Conservation (phyloP, 495 filamentous ascomycete genomes). For the Cladorrhinum samala region DNA sequence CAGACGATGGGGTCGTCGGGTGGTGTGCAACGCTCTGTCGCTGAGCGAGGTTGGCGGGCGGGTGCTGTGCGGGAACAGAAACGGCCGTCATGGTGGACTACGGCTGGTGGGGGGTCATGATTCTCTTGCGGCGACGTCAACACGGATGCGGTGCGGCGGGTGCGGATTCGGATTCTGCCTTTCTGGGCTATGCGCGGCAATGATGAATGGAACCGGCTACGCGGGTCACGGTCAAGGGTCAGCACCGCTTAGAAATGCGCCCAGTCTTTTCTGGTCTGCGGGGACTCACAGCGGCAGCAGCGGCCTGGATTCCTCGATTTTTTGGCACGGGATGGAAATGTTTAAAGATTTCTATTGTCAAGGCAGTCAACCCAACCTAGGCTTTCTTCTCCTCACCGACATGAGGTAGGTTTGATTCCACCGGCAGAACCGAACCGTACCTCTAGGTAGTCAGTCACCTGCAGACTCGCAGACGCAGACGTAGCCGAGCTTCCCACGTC, state of each 20-base stretch:
- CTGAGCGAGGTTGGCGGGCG: constrained; percentile 11
- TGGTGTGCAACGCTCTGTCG: constrained; percentile 13
- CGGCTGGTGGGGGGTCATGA: constrained; percentile 11
- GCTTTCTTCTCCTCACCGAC: no score
- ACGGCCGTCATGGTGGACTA: constrained; percentile 29
- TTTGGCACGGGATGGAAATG: no score
- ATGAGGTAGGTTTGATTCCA: no score
- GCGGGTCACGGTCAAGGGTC: background rate
- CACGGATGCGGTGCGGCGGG: constrained; percentile 4
- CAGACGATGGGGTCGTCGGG: constrained; percentile 12
- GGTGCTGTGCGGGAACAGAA: constrained; percentile 15
- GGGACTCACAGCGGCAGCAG: no score
- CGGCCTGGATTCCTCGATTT: no score
- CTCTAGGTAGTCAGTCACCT: no score
- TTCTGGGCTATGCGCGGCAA: constrained; percentile 1
- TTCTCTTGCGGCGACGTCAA: constrained; percentile 8
- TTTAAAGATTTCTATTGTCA: no score
- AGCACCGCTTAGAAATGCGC: background rate
- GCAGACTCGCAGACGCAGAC: no score
- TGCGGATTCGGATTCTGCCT: background rate
- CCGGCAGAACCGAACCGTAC: no score
- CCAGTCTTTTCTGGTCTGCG: no score
- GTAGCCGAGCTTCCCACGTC: no score
- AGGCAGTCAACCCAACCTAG: no score
- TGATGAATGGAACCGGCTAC: background rate